Conservation (phyloP, 1,139 yeast genomes). For the Kurtzmaniella quercitrusa region DNA sequence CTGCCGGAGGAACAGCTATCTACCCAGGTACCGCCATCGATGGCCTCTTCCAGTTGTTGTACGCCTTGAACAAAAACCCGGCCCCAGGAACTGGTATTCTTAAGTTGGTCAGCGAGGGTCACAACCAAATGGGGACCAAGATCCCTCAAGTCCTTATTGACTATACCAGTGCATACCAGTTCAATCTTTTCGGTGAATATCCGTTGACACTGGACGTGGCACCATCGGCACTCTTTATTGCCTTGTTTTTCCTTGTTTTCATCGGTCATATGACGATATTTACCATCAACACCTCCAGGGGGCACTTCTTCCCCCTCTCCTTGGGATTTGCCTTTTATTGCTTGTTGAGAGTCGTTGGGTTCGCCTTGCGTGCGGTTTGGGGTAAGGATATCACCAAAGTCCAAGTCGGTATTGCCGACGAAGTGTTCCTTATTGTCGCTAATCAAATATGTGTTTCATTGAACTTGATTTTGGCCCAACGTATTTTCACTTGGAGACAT, state of each 20-base stretch:
- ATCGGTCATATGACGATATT: slow-evolving; percentile 49
- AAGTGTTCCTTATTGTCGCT: slow-evolving; percentile 55
- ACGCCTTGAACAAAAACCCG: slow-evolving; percentile 33
- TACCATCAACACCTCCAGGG: slow-evolving; percentile 47
- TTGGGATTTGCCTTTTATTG: slow-evolving; percentile 54
- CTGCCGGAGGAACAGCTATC: background rate
- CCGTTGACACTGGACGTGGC: slow-evolving; percentile 55
- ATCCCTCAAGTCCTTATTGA: slow-evolving; percentile 35
- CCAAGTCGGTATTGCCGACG: slow-evolving; percentile 54
- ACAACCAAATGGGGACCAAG: slow-evolving; percentile 19
- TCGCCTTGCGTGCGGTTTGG: slow-evolving; percentile 59
- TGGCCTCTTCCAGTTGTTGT: slow-evolving; percentile 31
- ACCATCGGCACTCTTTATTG: slow-evolving; percentile 58
- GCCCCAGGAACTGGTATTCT: slow-evolving; percentile 51
- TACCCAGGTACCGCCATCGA: slow-evolving; percentile 17
- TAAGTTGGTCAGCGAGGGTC: slow-evolving; percentile 26
- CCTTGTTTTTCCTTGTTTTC: slow-evolving; percentile 46
- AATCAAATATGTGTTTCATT: slow-evolving; percentile 52
- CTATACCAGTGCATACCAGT: slow-evolving; percentile 38
- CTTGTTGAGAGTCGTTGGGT: slow-evolving; percentile 54
- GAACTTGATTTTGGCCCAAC: slow-evolving; percentile 67
- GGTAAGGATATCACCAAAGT: slow-evolving; percentile 42
- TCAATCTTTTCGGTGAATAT: slow-evolving; percentile 63
- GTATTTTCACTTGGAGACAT: slow-evolving; percentile 79
- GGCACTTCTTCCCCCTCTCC: slow-evolving; percentile 61